Conservation (phyloP, 2,329 filamentous ascomycete species). For the Cercospora sp. region DNA sequence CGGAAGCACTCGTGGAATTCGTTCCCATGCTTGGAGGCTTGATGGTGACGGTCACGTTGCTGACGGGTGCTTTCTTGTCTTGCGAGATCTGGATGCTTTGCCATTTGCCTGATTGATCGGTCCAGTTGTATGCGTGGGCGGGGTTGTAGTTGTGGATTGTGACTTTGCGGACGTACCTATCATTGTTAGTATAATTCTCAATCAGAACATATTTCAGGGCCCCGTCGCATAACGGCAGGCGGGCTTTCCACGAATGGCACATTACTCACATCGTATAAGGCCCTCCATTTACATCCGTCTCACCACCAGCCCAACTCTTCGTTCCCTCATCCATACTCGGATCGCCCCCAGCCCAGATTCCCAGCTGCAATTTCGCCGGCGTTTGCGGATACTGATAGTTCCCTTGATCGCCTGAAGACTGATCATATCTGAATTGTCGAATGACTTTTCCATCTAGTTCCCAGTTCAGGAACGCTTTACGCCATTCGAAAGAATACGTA, state of each 20-base stretch:
- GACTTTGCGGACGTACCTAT: constrained; percentile 16
- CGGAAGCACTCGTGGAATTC: not conserved
- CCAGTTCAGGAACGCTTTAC: constrained; percentile 63
- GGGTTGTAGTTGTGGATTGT: constrained; percentile 15
- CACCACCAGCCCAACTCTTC: constrained; percentile 19
- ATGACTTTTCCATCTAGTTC: constrained; percentile 57
- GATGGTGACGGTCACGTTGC: not conserved
- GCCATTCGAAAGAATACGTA: constrained; percentile 71
- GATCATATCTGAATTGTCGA: constrained; percentile 45
- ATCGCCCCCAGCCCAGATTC: constrained; percentile 23
- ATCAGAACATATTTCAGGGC: too few relatives aligned
- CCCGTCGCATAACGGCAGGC: too few relatives aligned
- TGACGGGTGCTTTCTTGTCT: not conserved
- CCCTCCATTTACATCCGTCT: constrained; percentile 17
- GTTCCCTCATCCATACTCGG: constrained; percentile 13
- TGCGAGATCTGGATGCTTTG: constrained; percentile 12
- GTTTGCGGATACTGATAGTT: constrained; percentile 28
- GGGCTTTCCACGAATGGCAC: too few relatives aligned
- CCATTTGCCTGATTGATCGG: constrained; percentile 17
- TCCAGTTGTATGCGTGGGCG: constrained; percentile 16
- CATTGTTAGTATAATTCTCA: too few relatives aligned
- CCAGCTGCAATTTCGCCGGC: constrained; percentile 25
- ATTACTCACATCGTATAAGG: constrained; percentile 25
- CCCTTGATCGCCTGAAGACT: constrained; percentile 9
- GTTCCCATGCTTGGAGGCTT: not conserved